Base-by-base conservation (phyloP, 805 yeast species). In the Spathaspora passalidarum region DNA sequence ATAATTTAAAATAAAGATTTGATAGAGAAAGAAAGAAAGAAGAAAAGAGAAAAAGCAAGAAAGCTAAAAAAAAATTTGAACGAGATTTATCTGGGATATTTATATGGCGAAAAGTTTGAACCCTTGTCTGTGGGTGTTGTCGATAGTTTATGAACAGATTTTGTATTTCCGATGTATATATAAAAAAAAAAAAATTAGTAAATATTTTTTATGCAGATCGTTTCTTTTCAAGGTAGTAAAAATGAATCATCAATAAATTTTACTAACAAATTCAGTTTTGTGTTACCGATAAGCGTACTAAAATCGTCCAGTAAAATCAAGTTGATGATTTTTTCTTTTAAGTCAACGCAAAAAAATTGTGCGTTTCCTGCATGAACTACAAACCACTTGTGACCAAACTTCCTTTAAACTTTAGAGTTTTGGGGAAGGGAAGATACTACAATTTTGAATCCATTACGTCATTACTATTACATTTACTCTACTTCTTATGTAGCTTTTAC, bases 181-280 rank as follows among this genome's bases (percentile, higher is more conserved):
- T 9, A 3, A 3, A 36, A 36, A 36, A 36, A 17, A 36, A 36
- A 36, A 36, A 10, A 36, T 10, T 4, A 25, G 13, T 25, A 10
- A 36, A 36, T 36, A 17, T 36, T 36, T 36, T 17, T 36, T 36
- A 36, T 29, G 34, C 14, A n/a, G 14, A 29, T 29, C 34, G 34
- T 29, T 29, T n/a, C 34, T 29, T 29, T 29, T 29, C 5, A 14
- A n/a, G 6, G 34, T 10, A 13, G 10, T 29, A 29, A 29, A 29
- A 29, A 29, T 29, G 34, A 29, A 29, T 29, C 34, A 29, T 29
- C 34, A 29, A 29, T 8, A 29, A 29, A 13, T n/a, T 10, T 10
- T 25, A 29, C 7, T 29, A 29, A 29, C 34, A 29, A n/a, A n/a
- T 29, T 29, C 14, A 13, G n/a, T 29, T 29, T 29, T 29, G 34